Base-by-base conservation (phyloP, 768 basidiomycete species). In the Rhodotorula graminis region DNA sequence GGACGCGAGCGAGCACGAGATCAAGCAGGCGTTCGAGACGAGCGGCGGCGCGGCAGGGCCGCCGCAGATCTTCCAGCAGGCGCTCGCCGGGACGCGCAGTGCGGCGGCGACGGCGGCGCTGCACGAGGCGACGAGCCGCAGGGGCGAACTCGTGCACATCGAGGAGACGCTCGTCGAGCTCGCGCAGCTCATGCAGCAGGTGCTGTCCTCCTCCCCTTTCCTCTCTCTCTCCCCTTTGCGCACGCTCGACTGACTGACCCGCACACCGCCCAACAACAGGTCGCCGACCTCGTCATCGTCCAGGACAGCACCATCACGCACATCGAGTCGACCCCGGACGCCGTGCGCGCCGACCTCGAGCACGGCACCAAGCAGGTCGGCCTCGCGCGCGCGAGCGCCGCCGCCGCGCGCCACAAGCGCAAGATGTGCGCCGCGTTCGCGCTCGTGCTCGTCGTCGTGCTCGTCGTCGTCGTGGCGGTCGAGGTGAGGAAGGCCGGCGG, bases 341-440 rank as follows among this genome's bases (percentile, higher is more conserved):
- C 7, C 0, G 18, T 69, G 40, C 33, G 56, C 2, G 44, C 21
- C 18, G 71, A 72, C 64, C 8, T 72, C 31, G 71, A 72, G 40
- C 25, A 19, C 12, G 71, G 63, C n/a, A 6, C 42, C 23, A 14
- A 49, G 27, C 25, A 59, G 29, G 47, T 72, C n/a, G 23, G 44
- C 11, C 29, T 40, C 11, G 66, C 71, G 7, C 37, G 31, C 3
- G 21, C 65, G 33, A 52, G 37, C 25, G 71, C 71, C 37, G 49
- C 40, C 31, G 71, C 67, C 0, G 53, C 71, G 40, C 44, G 71
- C 19, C 71, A 72, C 63, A 68, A 68, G 59, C 56, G 67, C 47
- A 72, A 72, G 64, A 33, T 72, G n/a, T 72, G 71, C 50, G 52
- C 53, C 1, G 71, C 50, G 46, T 40, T 72, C n/a, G 71, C 29